A percentile compares a stretch with the other conserved stretches of the same genome.
phyloP scores from a whole-genome alignment of 768 basidiomycete genomes.

The Termitomyces sp. region DNA sequence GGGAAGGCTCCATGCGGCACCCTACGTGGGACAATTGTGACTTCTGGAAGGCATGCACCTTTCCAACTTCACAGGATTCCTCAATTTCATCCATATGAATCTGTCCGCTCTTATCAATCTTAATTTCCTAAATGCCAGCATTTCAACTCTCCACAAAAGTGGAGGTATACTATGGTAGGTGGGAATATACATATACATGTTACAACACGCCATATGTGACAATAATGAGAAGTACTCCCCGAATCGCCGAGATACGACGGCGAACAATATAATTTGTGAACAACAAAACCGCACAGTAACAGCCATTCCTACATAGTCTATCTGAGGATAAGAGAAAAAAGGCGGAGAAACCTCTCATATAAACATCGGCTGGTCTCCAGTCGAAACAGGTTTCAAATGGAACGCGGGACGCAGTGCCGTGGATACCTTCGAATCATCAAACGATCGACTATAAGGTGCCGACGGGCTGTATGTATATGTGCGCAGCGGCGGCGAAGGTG shows the following conservation, averaged over 20 bases:
- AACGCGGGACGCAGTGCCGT: slow-evolving; percentile 31
- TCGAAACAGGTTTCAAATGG: slow-evolving; percentile 6
- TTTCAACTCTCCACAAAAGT: background rate
- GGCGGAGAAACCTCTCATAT: background rate
- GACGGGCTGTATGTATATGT: slow-evolving; percentile 24
- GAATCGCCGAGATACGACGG: background rate
- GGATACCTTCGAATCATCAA: slow-evolving; percentile 25
- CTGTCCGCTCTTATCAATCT: background rate
- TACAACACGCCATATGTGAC: background rate
- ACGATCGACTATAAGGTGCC: slow-evolving; percentile 23
- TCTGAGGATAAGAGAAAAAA: background rate
- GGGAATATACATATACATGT: background rate
- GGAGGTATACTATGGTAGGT: background rate
- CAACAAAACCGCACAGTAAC: background rate
- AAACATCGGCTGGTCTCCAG: background rate
- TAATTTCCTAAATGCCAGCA: background rate
- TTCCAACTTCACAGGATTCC: background rate
- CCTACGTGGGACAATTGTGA: background rate
- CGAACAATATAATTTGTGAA: no score
- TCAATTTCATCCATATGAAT: no score
- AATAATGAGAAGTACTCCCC: background rate
- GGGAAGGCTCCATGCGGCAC: background rate
- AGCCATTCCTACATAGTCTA: background rate
- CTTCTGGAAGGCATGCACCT: background rate
- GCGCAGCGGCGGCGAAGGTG: slow-evolving; percentile 11